Conservation (phyloP, 139 green algal genomes). For the Chlamydomonas incerta region DNA sequence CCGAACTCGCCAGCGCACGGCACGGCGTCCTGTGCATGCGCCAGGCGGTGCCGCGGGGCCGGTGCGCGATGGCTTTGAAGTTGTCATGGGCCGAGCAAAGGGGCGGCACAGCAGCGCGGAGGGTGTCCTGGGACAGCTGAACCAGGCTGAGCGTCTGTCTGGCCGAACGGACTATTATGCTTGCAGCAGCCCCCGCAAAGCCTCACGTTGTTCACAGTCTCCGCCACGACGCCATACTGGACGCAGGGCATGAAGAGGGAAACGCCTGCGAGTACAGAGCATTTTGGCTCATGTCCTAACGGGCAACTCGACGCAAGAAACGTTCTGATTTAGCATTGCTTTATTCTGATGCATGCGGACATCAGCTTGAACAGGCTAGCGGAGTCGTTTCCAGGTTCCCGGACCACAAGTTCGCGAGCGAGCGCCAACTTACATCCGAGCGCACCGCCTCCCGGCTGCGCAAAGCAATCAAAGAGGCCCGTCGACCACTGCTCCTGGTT, state of each 20-base stretch:
- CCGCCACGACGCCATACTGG: constrained; percentile 24
- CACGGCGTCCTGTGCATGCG: neutral
- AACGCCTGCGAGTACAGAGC: neutral
- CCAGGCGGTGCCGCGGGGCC: neutral
- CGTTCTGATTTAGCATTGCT: too few relatives aligned
- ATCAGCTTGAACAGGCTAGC: too few relatives aligned
- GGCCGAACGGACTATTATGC: too few relatives aligned
- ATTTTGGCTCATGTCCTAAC: too few relatives aligned
- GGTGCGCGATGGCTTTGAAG: neutral
- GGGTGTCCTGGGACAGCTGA: too few relatives aligned
- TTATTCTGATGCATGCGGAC: too few relatives aligned
- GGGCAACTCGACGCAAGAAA: too few relatives aligned
- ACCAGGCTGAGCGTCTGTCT: too few relatives aligned
- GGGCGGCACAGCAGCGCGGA: neutral
- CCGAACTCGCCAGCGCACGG: neutral
- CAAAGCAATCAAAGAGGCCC: neutral
- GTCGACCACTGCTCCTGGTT: neutral
- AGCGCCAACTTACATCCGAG: neutral
- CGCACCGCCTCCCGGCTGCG: too few relatives aligned
- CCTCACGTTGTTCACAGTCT: constrained; percentile 7
- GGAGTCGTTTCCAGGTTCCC: too few relatives aligned
- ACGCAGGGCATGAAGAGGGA: constrained; percentile 14
- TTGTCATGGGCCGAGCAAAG: neutral
- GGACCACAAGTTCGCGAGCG: too few relatives aligned
- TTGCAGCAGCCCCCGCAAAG: too few relatives aligned